These are phyloP conservation scores for Phytophthora hibernalis DNA, from an alignment of 352 stramenopile genomes.

Conservation along the genomic window DNA sequence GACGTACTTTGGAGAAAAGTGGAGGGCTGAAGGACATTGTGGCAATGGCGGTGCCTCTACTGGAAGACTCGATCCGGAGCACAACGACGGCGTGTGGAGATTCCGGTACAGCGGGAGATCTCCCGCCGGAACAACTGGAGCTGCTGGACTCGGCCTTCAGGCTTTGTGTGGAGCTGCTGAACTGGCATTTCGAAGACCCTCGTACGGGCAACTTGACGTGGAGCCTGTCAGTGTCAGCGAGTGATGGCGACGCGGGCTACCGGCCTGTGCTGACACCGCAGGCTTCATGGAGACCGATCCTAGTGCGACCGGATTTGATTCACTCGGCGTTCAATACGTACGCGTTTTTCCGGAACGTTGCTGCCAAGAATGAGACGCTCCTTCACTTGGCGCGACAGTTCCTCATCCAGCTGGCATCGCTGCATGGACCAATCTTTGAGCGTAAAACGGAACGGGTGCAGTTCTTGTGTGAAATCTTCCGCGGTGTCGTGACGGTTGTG, in stretches of 20 bases:
- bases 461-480: conserved; percentile 78
- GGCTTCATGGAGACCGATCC: conserved; percentile 70
- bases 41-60: conserved; percentile 63
- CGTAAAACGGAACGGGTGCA: conserved; percentile 67
- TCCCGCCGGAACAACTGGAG: conserved; percentile 72
- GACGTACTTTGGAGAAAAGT: conserved; percentile 64
- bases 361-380: conserved; percentile 71
- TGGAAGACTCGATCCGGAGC: conserved; percentile 77
- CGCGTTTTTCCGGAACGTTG: conserved; percentile 76
- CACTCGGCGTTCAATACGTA: conserved; percentile 90
- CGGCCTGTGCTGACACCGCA: conserved; percentile 60
- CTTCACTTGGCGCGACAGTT: conserved; percentile 85
- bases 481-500: conserved; percentile 65
- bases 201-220: conserved; percentile 69
- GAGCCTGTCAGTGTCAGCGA: conserved; percentile 57
- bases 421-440: conserved; percentile 77
- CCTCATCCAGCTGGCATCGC: conserved; percentile 78
- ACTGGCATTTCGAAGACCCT: conserved; percentile 77
- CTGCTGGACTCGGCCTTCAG: conserved; percentile 80
- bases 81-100: conserved; percentile 58
- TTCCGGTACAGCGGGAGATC: conserved; percentile 25
- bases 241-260: conserved; percentile 38
- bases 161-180: conserved; percentile 81
- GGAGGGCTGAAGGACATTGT: conserved; percentile 68
- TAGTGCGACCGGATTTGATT: conserved; percentile 78